These are phyloP conservation scores for Ceratocystis harringtonii DNA, from an alignment of 2,329 filamentous ascomycete genomes.

Conservation along the genomic window DNA sequence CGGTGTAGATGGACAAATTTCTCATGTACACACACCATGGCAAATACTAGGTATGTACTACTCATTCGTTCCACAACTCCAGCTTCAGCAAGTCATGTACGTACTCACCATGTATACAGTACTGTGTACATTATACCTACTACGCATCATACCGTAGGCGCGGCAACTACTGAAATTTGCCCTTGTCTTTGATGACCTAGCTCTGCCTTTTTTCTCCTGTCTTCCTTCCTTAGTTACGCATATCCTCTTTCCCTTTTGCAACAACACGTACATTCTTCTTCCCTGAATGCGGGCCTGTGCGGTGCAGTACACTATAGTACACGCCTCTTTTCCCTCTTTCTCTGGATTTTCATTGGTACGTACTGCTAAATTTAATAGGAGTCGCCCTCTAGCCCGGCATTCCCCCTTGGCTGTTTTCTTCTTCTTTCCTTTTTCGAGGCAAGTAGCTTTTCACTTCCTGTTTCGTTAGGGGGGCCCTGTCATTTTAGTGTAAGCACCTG, in stretches of 20 bases:
- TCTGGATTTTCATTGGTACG: background rate
- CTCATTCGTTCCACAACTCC: background rate
- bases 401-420: background rate
- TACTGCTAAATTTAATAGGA: background rate
- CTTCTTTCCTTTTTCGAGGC: background rate
- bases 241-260: background rate
- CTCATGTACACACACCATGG: background rate
- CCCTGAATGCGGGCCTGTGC: background rate
- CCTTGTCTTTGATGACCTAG: background rate
- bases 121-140: background rate
- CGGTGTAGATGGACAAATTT: background rate
- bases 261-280: background rate
- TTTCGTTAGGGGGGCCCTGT: slow-evolving; percentile 2
- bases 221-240: slow-evolving; percentile 2
- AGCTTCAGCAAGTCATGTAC: background rate
- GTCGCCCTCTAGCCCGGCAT: background rate
- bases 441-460: background rate
- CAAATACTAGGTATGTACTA: background rate
- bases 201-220: background rate
- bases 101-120: background rate
- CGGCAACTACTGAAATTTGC: background rate
- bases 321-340: background rate
- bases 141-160: background rate
- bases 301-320: background rate
- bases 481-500: slow-evolving; percentile 10